These are phyloP conservation scores for Mortierella alpina DNA, from an alignment of 192 early-diverging fungal genomes.

Conservation along the genomic window DNA sequence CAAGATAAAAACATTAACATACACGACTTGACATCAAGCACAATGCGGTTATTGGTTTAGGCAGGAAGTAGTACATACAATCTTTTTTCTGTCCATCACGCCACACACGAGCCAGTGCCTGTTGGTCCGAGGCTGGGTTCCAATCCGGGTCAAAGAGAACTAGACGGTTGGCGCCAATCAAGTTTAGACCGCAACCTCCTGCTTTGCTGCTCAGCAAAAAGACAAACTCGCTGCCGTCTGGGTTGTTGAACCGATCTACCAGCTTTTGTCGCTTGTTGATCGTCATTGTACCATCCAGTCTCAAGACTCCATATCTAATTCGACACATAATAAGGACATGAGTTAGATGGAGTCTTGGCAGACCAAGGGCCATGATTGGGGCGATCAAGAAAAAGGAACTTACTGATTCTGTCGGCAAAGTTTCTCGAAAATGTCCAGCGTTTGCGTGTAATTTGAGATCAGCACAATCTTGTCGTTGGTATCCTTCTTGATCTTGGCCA, in stretches of 20 bases:
- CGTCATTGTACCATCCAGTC: slow-evolving; percentile 94
- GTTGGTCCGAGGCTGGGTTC: slow-evolving; percentile 98
- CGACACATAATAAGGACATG: not conserved
- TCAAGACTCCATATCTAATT: slow-evolving; percentile 73
- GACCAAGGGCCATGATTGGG: not conserved
- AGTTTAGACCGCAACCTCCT: slow-evolving; percentile 97
- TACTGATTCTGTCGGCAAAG: slow-evolving; percentile 81
- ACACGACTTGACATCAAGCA: not conserved
- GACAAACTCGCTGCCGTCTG: slow-evolving; percentile 85
- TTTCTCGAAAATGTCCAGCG: slow-evolving; percentile 93
- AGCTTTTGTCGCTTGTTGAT: slow-evolving; percentile 94
- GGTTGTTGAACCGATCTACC: slow-evolving; percentile 97
- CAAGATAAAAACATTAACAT: not conserved
- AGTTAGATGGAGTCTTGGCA: not conserved
- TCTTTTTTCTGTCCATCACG: slow-evolving; percentile 85
- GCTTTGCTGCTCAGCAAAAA: slow-evolving; percentile 98
- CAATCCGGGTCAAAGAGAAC: slow-evolving; percentile 96
- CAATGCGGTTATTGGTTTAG: not conserved
- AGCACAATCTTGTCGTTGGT: slow-evolving; percentile 96
- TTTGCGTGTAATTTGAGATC: slow-evolving; percentile 99
- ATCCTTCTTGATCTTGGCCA: slow-evolving; percentile 74
- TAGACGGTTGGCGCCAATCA: slow-evolving; percentile 97
- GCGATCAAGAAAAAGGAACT: slow-evolving; percentile 13
- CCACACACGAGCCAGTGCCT: slow-evolving; percentile 92
- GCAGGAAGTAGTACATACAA: slow-evolving; percentile 50